phyloP scores from a whole-genome alignment of 192 early-diverging fungal genomes.

The Dissophora globulifera region DNA sequence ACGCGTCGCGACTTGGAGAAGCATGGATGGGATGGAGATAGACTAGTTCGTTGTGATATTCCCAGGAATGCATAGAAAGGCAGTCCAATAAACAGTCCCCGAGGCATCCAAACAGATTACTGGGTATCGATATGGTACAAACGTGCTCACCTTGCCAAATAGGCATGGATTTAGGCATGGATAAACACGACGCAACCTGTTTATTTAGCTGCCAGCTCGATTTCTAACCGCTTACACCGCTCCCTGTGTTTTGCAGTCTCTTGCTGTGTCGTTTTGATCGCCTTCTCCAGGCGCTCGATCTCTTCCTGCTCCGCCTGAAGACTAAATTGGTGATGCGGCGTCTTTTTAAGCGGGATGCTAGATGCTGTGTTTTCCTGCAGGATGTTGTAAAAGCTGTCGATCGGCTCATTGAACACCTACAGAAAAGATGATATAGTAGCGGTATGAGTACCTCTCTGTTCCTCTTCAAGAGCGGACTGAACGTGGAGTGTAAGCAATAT shows the following conservation, averaged over 20 bases:
- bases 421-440: neutral
- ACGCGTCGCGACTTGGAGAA: constrained; percentile 62
- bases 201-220: constrained; percentile 25
- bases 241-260: constrained; percentile 39
- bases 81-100: too few relatives aligned
- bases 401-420: constrained; percentile 86
- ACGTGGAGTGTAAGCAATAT: too few relatives aligned
- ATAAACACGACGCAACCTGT: too few relatives aligned
- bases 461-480: too few relatives aligned
- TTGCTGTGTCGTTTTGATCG: constrained; percentile 40
- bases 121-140: too few relatives aligned
- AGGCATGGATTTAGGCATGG: neutral
- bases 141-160: too few relatives aligned
- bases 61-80: constrained; percentile 36
- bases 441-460: neutral
- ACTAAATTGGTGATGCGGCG: constrained; percentile 59
- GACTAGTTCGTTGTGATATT: constrained; percentile 36
- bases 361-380: constrained; percentile 62
- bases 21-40: constrained; percentile 63
- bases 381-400: constrained; percentile 74
- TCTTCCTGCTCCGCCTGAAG: constrained; percentile 78
- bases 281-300: constrained; percentile 68
- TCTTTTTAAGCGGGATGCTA: constrained; percentile 59
- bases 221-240: constrained; percentile 33
- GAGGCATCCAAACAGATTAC: too few relatives aligned